A percentile compares a stretch with the other conserved stretches of the same genome.
Evolutionary conservation across 768 basidiomycete species (phyloP).

Genomic region (Termitomyces sp.): DNA sequence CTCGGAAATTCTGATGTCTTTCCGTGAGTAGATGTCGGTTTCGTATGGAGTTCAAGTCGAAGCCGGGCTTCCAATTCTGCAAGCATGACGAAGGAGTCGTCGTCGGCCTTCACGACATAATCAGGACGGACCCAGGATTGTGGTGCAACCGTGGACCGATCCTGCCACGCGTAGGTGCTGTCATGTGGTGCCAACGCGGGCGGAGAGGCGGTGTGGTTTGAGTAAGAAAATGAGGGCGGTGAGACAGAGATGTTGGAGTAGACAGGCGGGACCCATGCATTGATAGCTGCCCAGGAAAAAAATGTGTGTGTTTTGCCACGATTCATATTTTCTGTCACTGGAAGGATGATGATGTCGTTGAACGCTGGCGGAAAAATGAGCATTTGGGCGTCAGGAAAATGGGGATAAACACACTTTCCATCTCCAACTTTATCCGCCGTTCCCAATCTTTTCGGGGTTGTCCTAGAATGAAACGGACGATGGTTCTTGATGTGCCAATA

Average conservation of each 20-base stretch:
- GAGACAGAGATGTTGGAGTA: constrained; percentile 43
- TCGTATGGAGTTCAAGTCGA: constrained; percentile 63
- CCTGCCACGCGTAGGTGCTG: constrained; percentile 50
- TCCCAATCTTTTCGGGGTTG: constrained; percentile 79
- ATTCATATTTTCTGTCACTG: constrained; percentile 94
- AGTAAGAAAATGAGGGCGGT: constrained; percentile 60
- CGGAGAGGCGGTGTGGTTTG: constrained; percentile 47
- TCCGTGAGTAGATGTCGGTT: constrained; percentile 21
- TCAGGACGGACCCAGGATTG: constrained; percentile 81
- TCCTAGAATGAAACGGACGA: constrained; percentile 88
- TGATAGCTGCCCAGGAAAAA: constrained; percentile 88
- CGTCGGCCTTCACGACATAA: constrained; percentile 91
- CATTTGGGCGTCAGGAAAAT: background rate
- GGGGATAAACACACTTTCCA: constrained; percentile 62
- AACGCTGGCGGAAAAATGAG: constrained; percentile 43
- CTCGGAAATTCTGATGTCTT: constrained; percentile 10
- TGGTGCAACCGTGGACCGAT: constrained; percentile 35
- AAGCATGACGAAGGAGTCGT: constrained; percentile 93
- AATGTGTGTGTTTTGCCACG: constrained; percentile 87
- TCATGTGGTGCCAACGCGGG: constrained; percentile 71
- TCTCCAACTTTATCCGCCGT: constrained; percentile 76
- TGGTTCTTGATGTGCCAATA: constrained; percentile 71
- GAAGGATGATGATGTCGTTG: constrained; percentile 82
- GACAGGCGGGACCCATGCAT: constrained; percentile 86
- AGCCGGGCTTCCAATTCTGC: constrained; percentile 91